Conservation (phyloP, 371 early-diverging fungal species). For the Actinomucor elegans region DNA sequence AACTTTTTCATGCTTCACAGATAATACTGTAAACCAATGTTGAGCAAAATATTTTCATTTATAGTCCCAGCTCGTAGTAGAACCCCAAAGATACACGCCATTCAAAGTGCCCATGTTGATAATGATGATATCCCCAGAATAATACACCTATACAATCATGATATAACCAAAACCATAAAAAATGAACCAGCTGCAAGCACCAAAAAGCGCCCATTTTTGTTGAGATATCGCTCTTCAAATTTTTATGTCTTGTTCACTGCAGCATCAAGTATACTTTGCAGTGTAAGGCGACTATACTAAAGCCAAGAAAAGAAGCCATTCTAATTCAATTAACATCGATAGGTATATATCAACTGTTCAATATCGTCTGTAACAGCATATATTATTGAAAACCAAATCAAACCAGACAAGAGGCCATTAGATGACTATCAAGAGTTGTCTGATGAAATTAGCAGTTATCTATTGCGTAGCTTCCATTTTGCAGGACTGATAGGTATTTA, state of each 20-base stretch:
- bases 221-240: conserved; percentile 14
- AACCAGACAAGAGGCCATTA: neutral
- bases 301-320: no score
- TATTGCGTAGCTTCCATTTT: conserved; percentile 4
- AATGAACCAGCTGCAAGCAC: neutral
- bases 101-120: conserved; percentile 1
- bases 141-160: conserved; percentile 9
- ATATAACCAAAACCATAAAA: neutral
- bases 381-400: conserved; percentile 6
- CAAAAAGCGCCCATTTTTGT: neutral
- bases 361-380: neutral
- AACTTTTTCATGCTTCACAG: no score
- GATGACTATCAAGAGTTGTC: neutral
- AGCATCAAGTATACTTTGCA: conserved; percentile 3
- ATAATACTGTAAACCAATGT: no score
- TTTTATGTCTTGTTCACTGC: conserved; percentile 3
- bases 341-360: neutral
- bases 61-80: neutral
- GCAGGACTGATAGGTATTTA: no score
- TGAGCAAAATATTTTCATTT: neutral
- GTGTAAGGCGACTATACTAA: conserved; percentile 3
- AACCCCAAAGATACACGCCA: neutral
- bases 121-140: conserved; percentile 10
- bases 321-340: no score
- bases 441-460: neutral